Conservation (phyloP, 2,329 filamentous ascomycete genomes). For the Penicillium frequentans region DNA sequence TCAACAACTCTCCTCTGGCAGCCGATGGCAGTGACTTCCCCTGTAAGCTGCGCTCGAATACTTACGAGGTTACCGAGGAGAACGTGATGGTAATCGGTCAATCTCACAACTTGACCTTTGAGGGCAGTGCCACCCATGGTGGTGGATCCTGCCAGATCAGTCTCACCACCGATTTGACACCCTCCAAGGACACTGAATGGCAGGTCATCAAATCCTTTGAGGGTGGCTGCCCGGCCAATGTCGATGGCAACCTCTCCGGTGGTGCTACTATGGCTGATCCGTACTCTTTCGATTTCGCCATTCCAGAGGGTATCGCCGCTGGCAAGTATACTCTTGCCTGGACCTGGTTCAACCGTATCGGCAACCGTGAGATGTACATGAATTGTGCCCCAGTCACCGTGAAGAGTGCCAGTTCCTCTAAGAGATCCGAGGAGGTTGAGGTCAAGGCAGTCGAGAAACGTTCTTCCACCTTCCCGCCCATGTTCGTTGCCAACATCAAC, state of each 20-base stretch:
- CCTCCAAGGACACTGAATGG: conserved; percentile 69
- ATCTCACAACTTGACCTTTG: conserved; percentile 62
- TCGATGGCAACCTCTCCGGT: conserved; percentile 58
- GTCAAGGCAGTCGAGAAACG: conserved; percentile 50
- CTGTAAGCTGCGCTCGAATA: conserved; percentile 66
- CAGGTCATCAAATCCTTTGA: conserved; percentile 88
- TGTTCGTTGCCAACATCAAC: conserved; percentile 74
- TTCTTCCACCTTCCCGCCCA: conserved; percentile 63
- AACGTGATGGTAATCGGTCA: conserved; percentile 68
- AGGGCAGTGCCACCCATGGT: conserved; percentile 75
- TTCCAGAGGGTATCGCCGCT: conserved; percentile 69
- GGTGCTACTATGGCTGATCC: conserved; percentile 49
- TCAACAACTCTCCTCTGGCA: conserved; percentile 66
- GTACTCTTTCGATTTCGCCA: conserved; percentile 65
- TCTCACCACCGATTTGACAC: conserved; percentile 73
- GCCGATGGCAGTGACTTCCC: conserved; percentile 69
- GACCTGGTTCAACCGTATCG: conserved; percentile 92
- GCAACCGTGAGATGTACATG: conserved; percentile 97
- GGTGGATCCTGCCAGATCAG: conserved; percentile 91
- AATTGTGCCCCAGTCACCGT: conserved; percentile 81
- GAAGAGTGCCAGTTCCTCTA: conserved; percentile 47
- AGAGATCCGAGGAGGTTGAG: conserved; percentile 35
- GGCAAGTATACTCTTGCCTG: conserved; percentile 83
- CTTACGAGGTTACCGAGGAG: conserved; percentile 40
- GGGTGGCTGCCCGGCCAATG: conserved; percentile 75